Evolutionary conservation across 2,329 filamentous ascomycete species (phyloP), one percentile per base, ranked within the genome.

Genomic region (Phyllosticta citribraziliensis): DNA sequence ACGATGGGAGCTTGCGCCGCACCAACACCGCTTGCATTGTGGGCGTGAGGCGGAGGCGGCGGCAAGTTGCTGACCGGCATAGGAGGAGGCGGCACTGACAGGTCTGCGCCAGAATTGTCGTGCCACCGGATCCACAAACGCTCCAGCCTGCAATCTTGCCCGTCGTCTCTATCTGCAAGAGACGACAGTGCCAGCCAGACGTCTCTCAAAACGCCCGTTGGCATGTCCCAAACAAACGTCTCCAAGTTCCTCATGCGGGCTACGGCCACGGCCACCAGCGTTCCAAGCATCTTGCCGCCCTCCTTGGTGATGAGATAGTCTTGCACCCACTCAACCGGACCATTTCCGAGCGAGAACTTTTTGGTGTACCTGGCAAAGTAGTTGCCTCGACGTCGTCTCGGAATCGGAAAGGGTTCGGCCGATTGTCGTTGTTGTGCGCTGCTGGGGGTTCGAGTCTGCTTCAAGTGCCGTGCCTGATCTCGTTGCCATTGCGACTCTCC

Each of bases 201-300:
- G 70, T 93, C 88, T 58, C 89, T 82, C 58, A 91, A 75, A 19
- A 94, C 87, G 1, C 89, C 90, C 0, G 89, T 94, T 0, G 89
- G 89, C 89, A 94, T 93, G 69, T 95, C 89, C 89, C 89, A 94
- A 2, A 89, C 80, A 68, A 94, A 94, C 0, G 85, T 86, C 73
- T 94, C 89, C 50, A 95, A 79, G 68, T 89, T 90, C 57, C 84
- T 78, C 89, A 94, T 94, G 64, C 88, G 86, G 52, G 86, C 85
- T n/a, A 94, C 80, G 12, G 89, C 88, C 65, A 92, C 76, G 10
- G 89, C 88, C 12, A 91, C 89, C 56, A 94, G 76, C 1, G 88
- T 93, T 5, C 89, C 88, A n/a, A 94, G 80, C 88, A 94, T 91
- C 75, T 93, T 94, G 2, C 90, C 90, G 61, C 87, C 86, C 70